Evolutionary conservation across 139 green algal genomes (phyloP), one percentile per base, ranked within the genome.

Genomic region (Volvox reticuliferus): DNA sequence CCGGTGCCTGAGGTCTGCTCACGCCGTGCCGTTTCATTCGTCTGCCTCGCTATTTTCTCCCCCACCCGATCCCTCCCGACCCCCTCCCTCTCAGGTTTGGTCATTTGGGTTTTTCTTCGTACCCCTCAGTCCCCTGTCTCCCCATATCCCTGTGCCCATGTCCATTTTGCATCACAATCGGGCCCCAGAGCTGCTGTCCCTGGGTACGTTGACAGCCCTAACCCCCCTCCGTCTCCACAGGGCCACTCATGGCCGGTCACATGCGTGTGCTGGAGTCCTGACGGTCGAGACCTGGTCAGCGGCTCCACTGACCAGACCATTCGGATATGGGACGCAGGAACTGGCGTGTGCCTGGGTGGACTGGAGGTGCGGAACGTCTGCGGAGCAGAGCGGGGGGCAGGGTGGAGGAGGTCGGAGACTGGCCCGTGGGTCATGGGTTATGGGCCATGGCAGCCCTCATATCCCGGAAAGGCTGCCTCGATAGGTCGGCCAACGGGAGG

Each of bases 181-280:
- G 44, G 9, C 44, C 44, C 44, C 44, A 14, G 44, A 5, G 44
- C 44, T 55, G 5, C 44, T 55, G 44, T 55, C 44, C 44, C 5
- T 9, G 44, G 44, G 9, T 73, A 30, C 24, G 2, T 73, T 28
- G 21, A 30, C 24, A 73, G 6, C 12, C 65, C 65, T 73, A 24
- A 73, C 65, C 16, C 33, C n/a, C 77, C 75, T 36, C 17, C 77
- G 21, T 26, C 21, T 18, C 79, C 19, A 1, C 67, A 87, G 79
- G 88, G 77, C 22, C 88, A 91, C 77, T 73, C 28, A 18, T 79
- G 77, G 17, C 28, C n/a, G 30, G 77, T 91, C 19, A 80, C 37
- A 12, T 55, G 75, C 32, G 75, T 81, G 75, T 19, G 32, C 32
- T 81, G 75, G 75, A 81, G 75, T 30, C 75, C 75, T 5, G 75